phyloP scores from a whole-genome alignment of 2,329 filamentous ascomycete genomes.

The Arthrobotrys sphaeroides region DNA sequence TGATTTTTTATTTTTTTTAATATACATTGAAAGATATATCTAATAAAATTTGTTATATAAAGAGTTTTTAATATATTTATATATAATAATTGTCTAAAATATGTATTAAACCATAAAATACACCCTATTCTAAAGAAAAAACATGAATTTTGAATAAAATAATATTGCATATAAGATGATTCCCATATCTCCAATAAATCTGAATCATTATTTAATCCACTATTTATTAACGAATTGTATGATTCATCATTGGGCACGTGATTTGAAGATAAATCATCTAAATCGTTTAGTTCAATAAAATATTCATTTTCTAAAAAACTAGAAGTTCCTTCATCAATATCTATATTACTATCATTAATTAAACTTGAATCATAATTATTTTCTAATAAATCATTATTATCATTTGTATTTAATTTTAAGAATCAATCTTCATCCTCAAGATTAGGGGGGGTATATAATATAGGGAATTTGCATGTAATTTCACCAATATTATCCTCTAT shows the following conservation, averaged over 20 bases:
- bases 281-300: constrained; percentile 34
- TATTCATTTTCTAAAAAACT: constrained; percentile 21
- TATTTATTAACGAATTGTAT: constrained; percentile 58
- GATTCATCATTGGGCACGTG: constrained; percentile 56
- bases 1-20: too few relatives aligned
- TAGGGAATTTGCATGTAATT: constrained; percentile 29
- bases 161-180: constrained; percentile 58
- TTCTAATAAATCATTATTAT: constrained; percentile 50
- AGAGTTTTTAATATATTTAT: constrained; percentile 9
- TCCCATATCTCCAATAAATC: constrained; percentile 58
- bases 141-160: constrained; percentile 56
- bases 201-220: constrained; percentile 58
- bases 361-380: constrained; percentile 45
- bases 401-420: constrained; percentile 41
- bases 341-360: constrained; percentile 13
- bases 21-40: too few relatives aligned
- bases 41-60: too few relatives aligned
- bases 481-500: constrained; percentile 9
- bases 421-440: constrained; percentile 48
- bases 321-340: constrained; percentile 15
- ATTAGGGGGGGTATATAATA: constrained; percentile 33
- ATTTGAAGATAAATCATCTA: constrained; percentile 18
- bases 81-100: constrained; percentile 2
- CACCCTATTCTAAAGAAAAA: constrained; percentile 51
- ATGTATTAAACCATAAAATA: neutral